A percentile compares a stretch with the other conserved stretches of the same genome.
Evolutionary conservation across 495 filamentous ascomycete genomes (phyloP).

Genomic region (Elasticomyces elasticus): DNA sequence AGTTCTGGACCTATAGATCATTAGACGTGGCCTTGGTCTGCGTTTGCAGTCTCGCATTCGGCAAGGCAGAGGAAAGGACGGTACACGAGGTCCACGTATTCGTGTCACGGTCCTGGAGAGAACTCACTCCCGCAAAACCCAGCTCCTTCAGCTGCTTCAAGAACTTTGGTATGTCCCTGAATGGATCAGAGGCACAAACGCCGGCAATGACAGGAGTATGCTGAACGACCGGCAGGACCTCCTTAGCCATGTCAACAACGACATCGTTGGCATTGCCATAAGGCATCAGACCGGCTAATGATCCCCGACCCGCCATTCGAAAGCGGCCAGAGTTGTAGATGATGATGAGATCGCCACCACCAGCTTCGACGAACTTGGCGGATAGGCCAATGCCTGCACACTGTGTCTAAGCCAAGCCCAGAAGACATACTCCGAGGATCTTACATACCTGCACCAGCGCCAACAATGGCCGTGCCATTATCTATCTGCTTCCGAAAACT

Average conservation of each 20-base stretch:
- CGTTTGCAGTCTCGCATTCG: too few species aligned
- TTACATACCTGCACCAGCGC: constrained; percentile 51
- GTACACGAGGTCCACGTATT: too few species aligned
- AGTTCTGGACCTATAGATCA: too few species aligned
- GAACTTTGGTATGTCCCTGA: constrained; percentile 49
- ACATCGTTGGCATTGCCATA: constrained; percentile 64
- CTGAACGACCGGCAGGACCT: constrained; percentile 48
- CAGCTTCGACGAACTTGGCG: constrained; percentile 58
- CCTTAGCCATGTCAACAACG: constrained; percentile 52
- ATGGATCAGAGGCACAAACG: constrained; percentile 58
- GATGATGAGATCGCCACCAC: constrained; percentile 58
- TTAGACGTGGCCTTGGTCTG: too few species aligned
- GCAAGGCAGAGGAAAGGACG: too few species aligned
- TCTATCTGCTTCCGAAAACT: constrained; percentile 44
- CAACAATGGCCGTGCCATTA: constrained; percentile 48
- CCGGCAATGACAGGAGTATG: constrained; percentile 55
- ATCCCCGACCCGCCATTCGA: constrained; percentile 62
- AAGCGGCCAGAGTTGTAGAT: constrained; percentile 66
- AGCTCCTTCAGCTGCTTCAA: constrained; percentile 46
- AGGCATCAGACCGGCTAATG: constrained; percentile 61
- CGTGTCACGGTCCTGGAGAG: too few species aligned
- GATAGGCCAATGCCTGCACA: constrained; percentile 53
- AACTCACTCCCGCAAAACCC: constrained; percentile 55
- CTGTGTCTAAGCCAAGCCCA: background rate
- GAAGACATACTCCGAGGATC: background rate